These are phyloP conservation scores for Trypanosoma rangeli DNA, from an alignment of 208 protist genomes.

Conservation along the genomic window DNA sequence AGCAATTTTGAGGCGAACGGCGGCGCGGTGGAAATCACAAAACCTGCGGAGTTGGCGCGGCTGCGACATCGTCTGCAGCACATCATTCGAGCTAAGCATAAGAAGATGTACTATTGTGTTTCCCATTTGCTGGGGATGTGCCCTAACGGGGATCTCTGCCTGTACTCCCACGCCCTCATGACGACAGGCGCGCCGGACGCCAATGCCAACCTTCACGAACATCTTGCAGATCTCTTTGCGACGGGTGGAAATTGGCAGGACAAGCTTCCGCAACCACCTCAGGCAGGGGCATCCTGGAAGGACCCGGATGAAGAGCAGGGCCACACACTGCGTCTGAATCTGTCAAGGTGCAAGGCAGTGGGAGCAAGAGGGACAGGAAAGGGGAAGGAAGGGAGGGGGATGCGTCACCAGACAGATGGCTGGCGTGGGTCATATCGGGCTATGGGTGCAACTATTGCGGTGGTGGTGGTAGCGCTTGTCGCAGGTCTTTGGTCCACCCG, in stretches of 20 bases:
- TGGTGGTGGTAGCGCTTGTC: background rate
- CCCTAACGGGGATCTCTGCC: constrained; percentile 72
- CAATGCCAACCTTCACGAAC: constrained; percentile 49
- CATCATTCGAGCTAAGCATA: constrained; percentile 51
- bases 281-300: constrained; percentile 80
- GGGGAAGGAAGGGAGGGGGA: background rate
- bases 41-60: constrained; percentile 42
- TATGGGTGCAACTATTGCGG: constrained; percentile 1
- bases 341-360: constrained; percentile 16
- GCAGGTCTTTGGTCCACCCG: background rate
- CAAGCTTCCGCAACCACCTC: constrained; percentile 53
- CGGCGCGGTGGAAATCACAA: constrained; percentile 49
- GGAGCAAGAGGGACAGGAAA: background rate
- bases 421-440: background rate
- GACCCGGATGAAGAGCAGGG: constrained; percentile 48
- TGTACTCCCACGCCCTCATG: constrained; percentile 70
- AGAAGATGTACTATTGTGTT: constrained; percentile 68
- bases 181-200: constrained; percentile 39
- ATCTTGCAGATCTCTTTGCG: constrained; percentile 71
- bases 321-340: constrained; percentile 36
- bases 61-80: constrained; percentile 76
- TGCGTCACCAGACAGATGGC: background rate
- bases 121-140: constrained; percentile 77
- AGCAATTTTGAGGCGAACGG: constrained; percentile 81
- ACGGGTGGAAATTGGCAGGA: constrained; percentile 72